A percentile compares a stretch with the other conserved stretches of the same genome.
These are phyloP conservation scores for Anisodus tanguticus DNA, from an alignment of 257 asterid genomes.

Conservation along the genomic window DNA sequence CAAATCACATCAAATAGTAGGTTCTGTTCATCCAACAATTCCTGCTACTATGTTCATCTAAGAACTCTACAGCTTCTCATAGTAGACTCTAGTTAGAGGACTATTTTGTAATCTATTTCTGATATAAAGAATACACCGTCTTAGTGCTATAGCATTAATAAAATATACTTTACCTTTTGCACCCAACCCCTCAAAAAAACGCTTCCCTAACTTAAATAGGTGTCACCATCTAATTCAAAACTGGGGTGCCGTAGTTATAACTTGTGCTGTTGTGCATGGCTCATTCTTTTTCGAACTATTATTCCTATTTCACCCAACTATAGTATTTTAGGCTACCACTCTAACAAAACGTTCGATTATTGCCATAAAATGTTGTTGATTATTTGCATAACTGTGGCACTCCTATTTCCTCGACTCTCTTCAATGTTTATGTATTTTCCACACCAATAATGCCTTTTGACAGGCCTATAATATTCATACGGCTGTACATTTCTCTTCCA, in stretches of 20 bases:
- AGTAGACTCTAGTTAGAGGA: neutral
- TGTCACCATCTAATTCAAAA: neutral
- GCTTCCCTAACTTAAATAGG: neutral
- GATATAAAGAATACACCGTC: neutral
- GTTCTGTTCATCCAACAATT: neutral
- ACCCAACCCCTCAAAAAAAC: neutral
- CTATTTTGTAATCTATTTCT: slow-evolving; percentile 8
- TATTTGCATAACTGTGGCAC: neutral
- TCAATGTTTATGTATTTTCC: neutral
- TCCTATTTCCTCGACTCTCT: neutral
- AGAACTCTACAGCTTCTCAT: neutral
- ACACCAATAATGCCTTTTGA: neutral
- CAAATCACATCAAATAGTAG: slow-evolving; percentile 16
- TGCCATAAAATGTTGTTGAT: neutral
- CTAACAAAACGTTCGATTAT: neutral
- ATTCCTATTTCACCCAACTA: neutral
- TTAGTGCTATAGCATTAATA: neutral
- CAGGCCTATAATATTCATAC: neutral
- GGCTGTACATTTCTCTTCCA: slow-evolving; percentile 1
- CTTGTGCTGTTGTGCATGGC: neutral
- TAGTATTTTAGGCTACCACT: neutral
- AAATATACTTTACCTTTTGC: neutral
- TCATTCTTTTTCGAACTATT: neutral
- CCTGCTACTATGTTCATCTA: slow-evolving; percentile 1
- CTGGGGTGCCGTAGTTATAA: neutral